These are phyloP conservation scores for Aureobasidium sp. DNA, from an alignment of 2,329 filamentous ascomycete genomes.

Conservation along the genomic window DNA sequence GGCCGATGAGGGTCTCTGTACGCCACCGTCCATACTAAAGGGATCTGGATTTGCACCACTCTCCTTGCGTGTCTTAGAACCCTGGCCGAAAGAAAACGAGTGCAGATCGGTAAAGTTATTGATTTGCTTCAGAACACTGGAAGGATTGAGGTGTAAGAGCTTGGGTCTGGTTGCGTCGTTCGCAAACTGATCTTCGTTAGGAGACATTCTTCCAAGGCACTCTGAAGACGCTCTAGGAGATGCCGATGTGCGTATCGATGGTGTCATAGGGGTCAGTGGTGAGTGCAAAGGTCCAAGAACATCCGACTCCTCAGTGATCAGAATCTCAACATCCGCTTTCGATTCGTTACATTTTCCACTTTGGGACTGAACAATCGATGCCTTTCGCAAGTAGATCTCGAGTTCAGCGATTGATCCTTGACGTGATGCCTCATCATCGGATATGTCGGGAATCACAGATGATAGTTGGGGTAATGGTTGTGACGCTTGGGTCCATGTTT, in stretches of 20 bases:
- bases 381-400: background rate
- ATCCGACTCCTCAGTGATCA: background rate
- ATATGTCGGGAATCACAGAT: constrained; percentile 1
- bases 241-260: background rate
- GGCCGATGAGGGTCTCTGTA: background rate
- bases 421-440: background rate
- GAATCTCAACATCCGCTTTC: background rate
- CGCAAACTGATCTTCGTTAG: background rate
- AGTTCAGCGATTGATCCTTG: background rate
- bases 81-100: constrained; percentile 1
- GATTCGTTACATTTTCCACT: background rate
- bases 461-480: background rate
- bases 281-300: constrained; percentile 4
- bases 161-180: background rate
- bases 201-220: background rate
- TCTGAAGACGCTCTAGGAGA: constrained; percentile 3
- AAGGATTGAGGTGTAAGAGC: background rate
- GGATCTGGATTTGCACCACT: background rate
- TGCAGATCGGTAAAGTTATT: background rate
- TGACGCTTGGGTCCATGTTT: background rate
- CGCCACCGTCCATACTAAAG: background rate
- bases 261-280: background rate
- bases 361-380: background rate
- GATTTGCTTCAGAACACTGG: background rate
- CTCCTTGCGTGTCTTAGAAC: background rate